Conservation (phyloP, 2,329 filamentous ascomycete species). For the Pleomassaria siparia region DNA sequence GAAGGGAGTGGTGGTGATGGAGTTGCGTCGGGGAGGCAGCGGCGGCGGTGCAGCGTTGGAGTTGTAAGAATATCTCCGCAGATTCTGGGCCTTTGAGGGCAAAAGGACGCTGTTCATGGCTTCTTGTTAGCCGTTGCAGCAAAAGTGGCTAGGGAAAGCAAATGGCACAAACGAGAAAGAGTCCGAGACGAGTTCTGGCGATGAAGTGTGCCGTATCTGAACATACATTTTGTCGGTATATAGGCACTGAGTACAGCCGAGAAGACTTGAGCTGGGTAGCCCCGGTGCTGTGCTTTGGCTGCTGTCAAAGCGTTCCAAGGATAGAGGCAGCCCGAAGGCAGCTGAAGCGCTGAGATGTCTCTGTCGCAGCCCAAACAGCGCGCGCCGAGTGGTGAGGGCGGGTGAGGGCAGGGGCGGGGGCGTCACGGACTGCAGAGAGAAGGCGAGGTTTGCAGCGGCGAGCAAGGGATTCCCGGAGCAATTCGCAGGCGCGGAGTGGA, state of each 20-base stretch:
- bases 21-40: constrained; percentile 17
- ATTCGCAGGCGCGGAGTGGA: constrained; percentile 8
- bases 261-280: neutral
- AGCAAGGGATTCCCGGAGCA: constrained; percentile 18
- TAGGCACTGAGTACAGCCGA: neutral
- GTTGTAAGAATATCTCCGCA: constrained; percentile 20
- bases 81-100: constrained; percentile 22
- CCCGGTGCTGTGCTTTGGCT: neutral
- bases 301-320: neutral
- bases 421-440: constrained; percentile 3
- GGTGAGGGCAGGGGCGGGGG: constrained; percentile 8
- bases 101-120: constrained; percentile 39
- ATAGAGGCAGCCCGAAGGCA: constrained; percentile 1
- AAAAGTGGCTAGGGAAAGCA: constrained; percentile 1
- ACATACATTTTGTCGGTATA: constrained; percentile 39
- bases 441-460: constrained; percentile 13
- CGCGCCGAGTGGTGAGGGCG: constrained; percentile 13
- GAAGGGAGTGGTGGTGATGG: constrained; percentile 13
- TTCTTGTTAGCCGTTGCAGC: constrained; percentile 24
- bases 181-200: constrained; percentile 21
- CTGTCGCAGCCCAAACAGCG: constrained; percentile 22
- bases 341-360: too few relatives aligned
- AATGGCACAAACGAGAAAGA: constrained; percentile 21
- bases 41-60: constrained; percentile 20
- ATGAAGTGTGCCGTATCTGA: constrained; percentile 25